Conservation (phyloP, 2,329 filamentous ascomycete species). For the Trichophyton mentagrophytes region DNA sequence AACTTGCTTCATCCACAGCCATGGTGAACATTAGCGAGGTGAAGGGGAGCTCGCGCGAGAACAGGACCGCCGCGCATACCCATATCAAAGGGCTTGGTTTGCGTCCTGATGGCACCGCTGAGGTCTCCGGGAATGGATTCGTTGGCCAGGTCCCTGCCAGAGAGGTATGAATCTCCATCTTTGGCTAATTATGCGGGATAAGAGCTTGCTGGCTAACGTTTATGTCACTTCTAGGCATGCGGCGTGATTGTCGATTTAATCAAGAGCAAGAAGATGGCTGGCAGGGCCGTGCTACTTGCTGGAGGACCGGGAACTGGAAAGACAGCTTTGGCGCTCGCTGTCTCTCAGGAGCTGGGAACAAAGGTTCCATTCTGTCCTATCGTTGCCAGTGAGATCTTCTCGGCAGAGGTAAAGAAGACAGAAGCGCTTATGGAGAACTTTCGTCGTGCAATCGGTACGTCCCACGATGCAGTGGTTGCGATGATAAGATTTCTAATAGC, state of each 20-base stretch:
- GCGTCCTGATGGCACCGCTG: slow-evolving; percentile 71
- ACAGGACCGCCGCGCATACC: slow-evolving; percentile 89
- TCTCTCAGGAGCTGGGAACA: slow-evolving; percentile 92
- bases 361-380: slow-evolving; percentile 99
- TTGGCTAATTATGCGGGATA: background rate
- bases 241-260: slow-evolving; percentile 94
- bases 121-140: slow-evolving; percentile 68
- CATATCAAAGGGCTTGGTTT: slow-evolving; percentile 94
- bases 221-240: slow-evolving; percentile 52
- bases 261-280: slow-evolving; percentile 93
- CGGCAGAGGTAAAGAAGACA: slow-evolving; percentile 97
- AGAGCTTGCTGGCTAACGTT: background rate
- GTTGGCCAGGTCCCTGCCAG: slow-evolving; percentile 77
- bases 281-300: slow-evolving; percentile 80
- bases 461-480: background rate
- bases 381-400: slow-evolving; percentile 95
- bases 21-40: slow-evolving; percentile 92
- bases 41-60: slow-evolving; percentile 87
- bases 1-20: slow-evolving; percentile 13
- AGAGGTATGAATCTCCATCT: slow-evolving; percentile 49
- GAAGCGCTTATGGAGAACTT: slow-evolving; percentile 99
- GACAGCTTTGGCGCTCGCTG: slow-evolving; percentile 85
- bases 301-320: slow-evolving; percentile 95
- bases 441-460: slow-evolving; percentile 73
- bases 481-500: background rate